Evolutionary conservation across 2,329 filamentous ascomycete genomes (phyloP), one percentile per base, ranked within the genome.

Genomic region (Harringtonia lauricola): DNA sequence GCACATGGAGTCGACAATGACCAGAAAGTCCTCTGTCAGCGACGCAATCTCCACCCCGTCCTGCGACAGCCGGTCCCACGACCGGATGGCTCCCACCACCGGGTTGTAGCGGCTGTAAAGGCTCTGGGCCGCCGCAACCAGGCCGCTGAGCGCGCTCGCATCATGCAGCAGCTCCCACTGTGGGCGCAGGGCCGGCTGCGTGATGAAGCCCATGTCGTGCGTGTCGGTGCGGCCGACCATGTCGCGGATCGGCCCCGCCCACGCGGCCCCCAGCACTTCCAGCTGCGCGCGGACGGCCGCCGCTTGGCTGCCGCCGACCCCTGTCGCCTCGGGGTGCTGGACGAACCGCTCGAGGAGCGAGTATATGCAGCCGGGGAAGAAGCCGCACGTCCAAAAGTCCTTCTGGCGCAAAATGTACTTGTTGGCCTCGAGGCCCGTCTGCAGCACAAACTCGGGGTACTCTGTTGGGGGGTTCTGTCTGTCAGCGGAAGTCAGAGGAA

Each of bases 131-230:
- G 70, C 69, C 8, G 59, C 61, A 1, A 66, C 47, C 3, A 72
- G 57, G 4, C 60, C 60, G 1, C 62, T 53, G 1, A 68, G 49
- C n/a, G 65, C 67, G n/a, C 58, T 22, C 10, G 12, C 10, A 21
- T 47, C 47, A 33, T 45, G 33, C 14, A 37, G 38, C 39, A 44
- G 42, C 31, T 72, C 66, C 66, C 68, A 74, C 4, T 67, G 61
- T 14, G 64, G 64, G 31, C 66, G 66, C 41, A 71, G 57, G 1
- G 66, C 65, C 0, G 70, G 70, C 19, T 68, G 63, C 4, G 74
- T 66, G 50, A 75, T 73, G 49, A 75, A 75, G 0, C 66, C 68
- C 57, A 76, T 64, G 39, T 75, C 71, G 43, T 75, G 72, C 0
- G 71, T 75, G 43, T 73, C 68, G 4, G 61, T 71, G 5, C 66